Evolutionary conservation across 2,329 filamentous ascomycete species (phyloP).

Genomic region (Ceratocystis harringtonii): DNA sequence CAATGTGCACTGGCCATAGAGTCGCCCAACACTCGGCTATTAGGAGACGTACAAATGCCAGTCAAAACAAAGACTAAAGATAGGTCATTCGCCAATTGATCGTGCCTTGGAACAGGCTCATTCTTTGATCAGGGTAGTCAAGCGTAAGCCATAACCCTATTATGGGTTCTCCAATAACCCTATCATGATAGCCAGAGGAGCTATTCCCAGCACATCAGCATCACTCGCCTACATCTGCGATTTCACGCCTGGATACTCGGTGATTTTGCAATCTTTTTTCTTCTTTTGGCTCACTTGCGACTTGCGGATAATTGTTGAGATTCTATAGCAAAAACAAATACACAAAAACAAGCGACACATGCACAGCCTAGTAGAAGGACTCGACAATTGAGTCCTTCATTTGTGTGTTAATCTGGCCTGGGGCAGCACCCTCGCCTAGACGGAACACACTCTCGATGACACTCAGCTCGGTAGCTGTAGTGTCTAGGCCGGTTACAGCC

Average conservation of each 20-base stretch:
- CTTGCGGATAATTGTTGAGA: neutral
- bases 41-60: too few species aligned
- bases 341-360: neutral
- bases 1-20: neutral
- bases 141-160: too few species aligned
- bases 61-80: too few species aligned
- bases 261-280: neutral
- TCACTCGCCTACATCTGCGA: too few species aligned
- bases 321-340: slow-evolving; percentile 2
- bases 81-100: too few species aligned
- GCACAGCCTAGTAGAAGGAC: slow-evolving; percentile 68
- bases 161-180: too few species aligned
- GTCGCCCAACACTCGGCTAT: too few species aligned
- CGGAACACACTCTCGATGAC: slow-evolving; percentile 95
- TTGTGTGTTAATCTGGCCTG: slow-evolving; percentile 61
- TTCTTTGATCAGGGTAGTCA: too few species aligned
- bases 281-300: slow-evolving; percentile 3
- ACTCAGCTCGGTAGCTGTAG: slow-evolving; percentile 85
- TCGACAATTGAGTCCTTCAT: slow-evolving; percentile 99
- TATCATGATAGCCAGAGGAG: too few species aligned
- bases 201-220: too few species aligned
- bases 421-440: slow-evolving; percentile 70
- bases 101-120: too few species aligned
- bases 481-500: slow-evolving; percentile 81
- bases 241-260: too few species aligned